Base-by-base conservation (phyloP, 1,284 basidiomycete species). In the Cutaneotrichosporon dermatis region DNA sequence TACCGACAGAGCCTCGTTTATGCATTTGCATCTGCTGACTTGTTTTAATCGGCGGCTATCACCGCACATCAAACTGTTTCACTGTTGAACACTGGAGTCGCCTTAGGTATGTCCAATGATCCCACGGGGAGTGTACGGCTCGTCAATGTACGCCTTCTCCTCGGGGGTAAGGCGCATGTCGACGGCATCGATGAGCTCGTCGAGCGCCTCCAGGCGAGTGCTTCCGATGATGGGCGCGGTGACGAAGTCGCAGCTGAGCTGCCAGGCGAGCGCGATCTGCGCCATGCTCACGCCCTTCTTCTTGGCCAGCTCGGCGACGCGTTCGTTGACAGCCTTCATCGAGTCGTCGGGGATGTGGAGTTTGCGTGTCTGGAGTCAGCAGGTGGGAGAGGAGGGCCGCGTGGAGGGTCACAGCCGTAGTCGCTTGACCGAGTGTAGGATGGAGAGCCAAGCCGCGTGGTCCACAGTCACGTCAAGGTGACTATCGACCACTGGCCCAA, bases 231-330 rank as follows among this genome's bases (percentile, higher is more conserved):
- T 76, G 2, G 75, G 75, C 9, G 76, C 75, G 1, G 73, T 73
- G 43, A 74, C 59, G 43, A 61, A 67, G 16, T 63, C 60, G 33
- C 70, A 68, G 34, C 72, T 61, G 34, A 84, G 58, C 4, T 72
- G 66, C 84, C 84, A 86, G 10, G 84, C 84, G 6, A 83, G 62
- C 4, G 81, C 78, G 40, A 86, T 76, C 66, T 85, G 84, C 1
- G 83, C 82, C 84, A 86, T 86, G 61, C 76, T 79, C 51, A 82
- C 66, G 1, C 78, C 80, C 52, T 72, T 76, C 68, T 83, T 82
- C 64, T 81, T 81, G 7, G 84, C 82, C 34, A 86, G 62, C 61
- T 83, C 80, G 62, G 84, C 81, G 36, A 85, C 80, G 11, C 81
- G 80, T 48, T 65, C 64, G 60, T 74, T 75, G 66, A 77, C 73